Base-by-base conservation (phyloP, 768 basidiomycete species). In the Psilocybe subaeruginosa region DNA sequence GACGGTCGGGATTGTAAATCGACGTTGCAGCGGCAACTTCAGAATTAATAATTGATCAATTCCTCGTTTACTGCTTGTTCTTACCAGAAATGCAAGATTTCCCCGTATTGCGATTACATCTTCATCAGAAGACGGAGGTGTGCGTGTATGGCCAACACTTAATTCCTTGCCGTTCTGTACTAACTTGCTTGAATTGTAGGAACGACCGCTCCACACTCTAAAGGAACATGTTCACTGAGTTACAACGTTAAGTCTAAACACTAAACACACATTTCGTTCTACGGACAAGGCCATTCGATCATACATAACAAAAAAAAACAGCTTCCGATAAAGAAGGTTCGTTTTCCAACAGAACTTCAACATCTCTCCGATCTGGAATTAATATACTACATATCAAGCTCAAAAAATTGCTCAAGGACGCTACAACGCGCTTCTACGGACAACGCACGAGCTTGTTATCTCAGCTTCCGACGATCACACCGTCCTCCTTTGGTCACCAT, bases 201-300 rank as follows among this genome's bases (percentile, higher is more conserved):
- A 95, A 0, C 90, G 86, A 73, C 85, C 87, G 29, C 78, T 98
- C 39, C 84, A 96, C 68, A 88, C 90, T 0, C 78, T 99, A 30
- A 95, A 93, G 73, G 95, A 98, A 64, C 97, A 99, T 68, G 97
- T 95, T 0, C 97, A 99, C 69, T 99, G 96, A 96, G 97, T 99
- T 7, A 99, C 96, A n/a, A 99, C 96, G 0, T 85, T 99, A 46
- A 88, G 96, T 3, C 23, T 23, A 23, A 23, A 23, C 23, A 23
- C 81, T 98, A 57, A 97, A 95, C 74, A 96, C 96, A 7, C 96
- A 99, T 72, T 97, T 96, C 69, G 86, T 97, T 30, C 82, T 97
- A 3, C 89, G 96, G 23, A 98, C 97, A 0, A 97, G 97, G 0
- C 95, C 97, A 0, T 99, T 92, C 68, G 95, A 98, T 72, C 93